Base-by-base conservation (phyloP, 1,284 basidiomycete genomes). In the Cystobasidiaceae sp. region DNA sequence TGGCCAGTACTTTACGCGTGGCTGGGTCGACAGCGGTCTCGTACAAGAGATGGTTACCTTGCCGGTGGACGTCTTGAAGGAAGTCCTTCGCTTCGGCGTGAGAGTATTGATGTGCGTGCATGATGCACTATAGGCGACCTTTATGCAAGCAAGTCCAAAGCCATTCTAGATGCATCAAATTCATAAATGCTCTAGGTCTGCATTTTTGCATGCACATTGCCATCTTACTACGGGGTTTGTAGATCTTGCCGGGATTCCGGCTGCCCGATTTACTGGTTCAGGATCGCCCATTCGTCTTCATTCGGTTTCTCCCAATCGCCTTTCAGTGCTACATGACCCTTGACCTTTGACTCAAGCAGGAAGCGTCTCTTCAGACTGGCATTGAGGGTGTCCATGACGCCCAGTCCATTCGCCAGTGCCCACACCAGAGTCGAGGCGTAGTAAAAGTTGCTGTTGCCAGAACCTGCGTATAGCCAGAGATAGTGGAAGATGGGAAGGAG, bases 401-500 rank as follows among this genome's bases (percentile, higher is more conserved):
- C 67, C 8, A 68, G 30, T 23, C 62, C 67, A 44, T 50, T 57
- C 27, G 54, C 63, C n/a, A 68, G 34, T 11, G 69, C 92, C 77
- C 93, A 93, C 4, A 98, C 93, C 70, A 97, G 81, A 1, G 91
- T 97, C 4, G 88, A 87, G 0, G 94, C 94, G 74, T 97, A 98
- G 80, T 91, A 97, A 78, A 98, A 99, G 76, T 98, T 98, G 46
- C 94, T 93, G 74, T 98, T 98, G 1, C 93, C 94, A 4, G 92
- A 90, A 0, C 93, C 93, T 54, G 92, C 88, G 7, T 82, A 81
- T 4, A 97, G 82, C 94, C 96, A 98, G 3, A 97, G 80, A 67
- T 91, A 84, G 74, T 96, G 86, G 77, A 98, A 93, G 17, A 96
- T 81, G 0, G 93, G 93, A 63, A 97, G 83, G 9, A 98, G 85